Conservation (phyloP, 306 rosid species). For the Amphicarpaea edgeworthii region DNA sequence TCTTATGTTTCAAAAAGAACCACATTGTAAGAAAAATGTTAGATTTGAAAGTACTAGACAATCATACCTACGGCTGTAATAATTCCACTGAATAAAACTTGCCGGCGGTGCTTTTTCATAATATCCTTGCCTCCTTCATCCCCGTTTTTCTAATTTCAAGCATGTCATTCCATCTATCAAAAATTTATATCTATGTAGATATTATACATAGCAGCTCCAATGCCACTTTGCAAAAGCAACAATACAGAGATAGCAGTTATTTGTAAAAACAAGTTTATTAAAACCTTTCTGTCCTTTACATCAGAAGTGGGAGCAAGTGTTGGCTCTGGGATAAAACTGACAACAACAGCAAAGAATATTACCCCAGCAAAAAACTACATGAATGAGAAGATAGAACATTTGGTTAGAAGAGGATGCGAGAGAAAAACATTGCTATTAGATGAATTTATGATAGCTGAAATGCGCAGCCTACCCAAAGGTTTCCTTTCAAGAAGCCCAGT, state of each 20-base stretch:
- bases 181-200: slow-evolving; percentile 35
- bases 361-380: slow-evolving; percentile 94
- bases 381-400: slow-evolving; percentile 37
- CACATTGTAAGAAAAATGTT: slow-evolving; percentile 36
- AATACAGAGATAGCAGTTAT: slow-evolving; percentile 24
- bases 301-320: slow-evolving; percentile 71
- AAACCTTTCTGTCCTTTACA: slow-evolving; percentile 73
- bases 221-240: slow-evolving; percentile 42
- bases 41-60: slow-evolving; percentile 51
- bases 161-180: slow-evolving; percentile 54
- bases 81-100: slow-evolving; percentile 90
- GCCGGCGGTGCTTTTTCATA: slow-evolving; percentile 90
- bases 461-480: slow-evolving; percentile 78
- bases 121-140: slow-evolving; percentile 90
- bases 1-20: slow-evolving; percentile 13
- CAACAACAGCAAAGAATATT: slow-evolving; percentile 77
- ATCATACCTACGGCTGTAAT: slow-evolving; percentile 87
- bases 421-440: slow-evolving; percentile 14
- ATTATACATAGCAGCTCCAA: slow-evolving; percentile 36
- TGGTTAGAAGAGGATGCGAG: slow-evolving; percentile 7
- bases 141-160: slow-evolving; percentile 69
- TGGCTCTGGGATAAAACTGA: slow-evolving; percentile 93
- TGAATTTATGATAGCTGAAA: slow-evolving; percentile 13
- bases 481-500: slow-evolving; percentile 90
- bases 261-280: slow-evolving; percentile 25